Conservation (phyloP, 2,329 filamentous ascomycete species). For the Colletotrichum destructivum region DNA sequence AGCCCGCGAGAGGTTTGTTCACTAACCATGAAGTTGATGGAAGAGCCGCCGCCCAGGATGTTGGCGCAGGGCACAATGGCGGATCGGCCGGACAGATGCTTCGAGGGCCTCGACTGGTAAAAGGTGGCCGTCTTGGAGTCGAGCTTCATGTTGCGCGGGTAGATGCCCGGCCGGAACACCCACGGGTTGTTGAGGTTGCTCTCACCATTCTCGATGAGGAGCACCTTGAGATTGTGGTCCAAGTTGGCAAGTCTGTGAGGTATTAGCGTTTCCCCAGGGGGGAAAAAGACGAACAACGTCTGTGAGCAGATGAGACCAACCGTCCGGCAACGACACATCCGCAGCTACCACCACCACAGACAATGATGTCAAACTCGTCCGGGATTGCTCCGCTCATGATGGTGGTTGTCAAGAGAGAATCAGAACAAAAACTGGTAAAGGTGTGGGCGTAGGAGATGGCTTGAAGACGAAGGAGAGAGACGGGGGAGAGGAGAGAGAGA, state of each 20-base stretch:
- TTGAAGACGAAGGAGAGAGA: not conserved
- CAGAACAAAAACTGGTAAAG: not conserved
- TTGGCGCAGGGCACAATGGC: constrained; percentile 84
- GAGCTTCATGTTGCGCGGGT: constrained; percentile 83
- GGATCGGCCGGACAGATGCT: constrained; percentile 79
- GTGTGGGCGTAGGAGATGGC: not conserved
- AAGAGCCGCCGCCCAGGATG: constrained; percentile 79
- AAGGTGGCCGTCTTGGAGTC: constrained; percentile 88
- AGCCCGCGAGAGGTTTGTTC: not conserved
- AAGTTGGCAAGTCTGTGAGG: constrained; percentile 78
- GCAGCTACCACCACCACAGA: constrained; percentile 81
- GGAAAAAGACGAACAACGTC: constrained; percentile 47
- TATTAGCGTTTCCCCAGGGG: constrained; percentile 53
- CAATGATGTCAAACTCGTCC: constrained; percentile 86
- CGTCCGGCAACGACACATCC: constrained; percentile 72
- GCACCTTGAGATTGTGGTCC: constrained; percentile 79
- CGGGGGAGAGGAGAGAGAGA: too few species aligned
- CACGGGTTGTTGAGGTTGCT: constrained; percentile 84
- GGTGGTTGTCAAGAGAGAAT: not conserved
- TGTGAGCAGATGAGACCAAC: constrained; percentile 53
- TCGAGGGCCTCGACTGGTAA: constrained; percentile 82
- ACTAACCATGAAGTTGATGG: constrained; percentile 82
- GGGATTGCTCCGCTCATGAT: constrained; percentile 64
- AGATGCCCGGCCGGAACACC: constrained; percentile 83
- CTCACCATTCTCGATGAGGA: constrained; percentile 80